Percentiles rank a stretch among this genome's conserved stretches.
phyloP scores from a whole-genome alignment of 2,329 filamentous ascomycete genomes.

The Xylariaceae sp. region DNA sequence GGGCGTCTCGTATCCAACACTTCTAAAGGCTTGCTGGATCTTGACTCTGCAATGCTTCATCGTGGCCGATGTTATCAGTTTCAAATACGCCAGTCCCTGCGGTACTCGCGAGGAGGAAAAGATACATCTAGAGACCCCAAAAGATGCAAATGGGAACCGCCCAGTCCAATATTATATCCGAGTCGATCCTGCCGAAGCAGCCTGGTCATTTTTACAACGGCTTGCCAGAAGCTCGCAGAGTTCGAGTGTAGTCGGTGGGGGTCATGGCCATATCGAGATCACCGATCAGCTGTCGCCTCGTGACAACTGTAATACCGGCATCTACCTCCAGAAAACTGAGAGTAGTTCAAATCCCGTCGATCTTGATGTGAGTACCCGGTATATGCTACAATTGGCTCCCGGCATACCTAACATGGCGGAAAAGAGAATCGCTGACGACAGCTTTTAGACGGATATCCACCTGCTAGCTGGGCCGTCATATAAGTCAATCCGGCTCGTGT shows the following conservation, averaged over 20 bases:
- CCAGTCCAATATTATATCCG: conserved; percentile 15
- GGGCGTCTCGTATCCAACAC: conserved; percentile 5
- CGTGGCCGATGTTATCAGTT: conserved; percentile 18
- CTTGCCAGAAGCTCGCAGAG: conserved; percentile 4
- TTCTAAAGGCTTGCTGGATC: conserved; percentile 17
- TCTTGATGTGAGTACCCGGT: conserved; percentile 5
- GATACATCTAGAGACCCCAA: background rate
- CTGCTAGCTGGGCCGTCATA: conserved; percentile 9
- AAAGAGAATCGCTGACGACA: background rate
- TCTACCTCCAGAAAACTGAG: conserved; percentile 8
- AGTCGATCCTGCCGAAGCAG: conserved; percentile 11
- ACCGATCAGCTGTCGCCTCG: conserved; percentile 12
- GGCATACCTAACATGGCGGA: background rate
- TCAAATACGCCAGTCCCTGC: conserved; percentile 13
- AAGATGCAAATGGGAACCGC: background rate
- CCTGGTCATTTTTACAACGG: conserved; percentile 15
- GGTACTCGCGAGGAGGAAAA: background rate
- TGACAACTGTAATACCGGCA: conserved; percentile 17
- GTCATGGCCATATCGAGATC: conserved; percentile 11
- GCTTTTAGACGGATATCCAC: conserved; percentile 7
- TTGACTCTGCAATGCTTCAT: conserved; percentile 19
- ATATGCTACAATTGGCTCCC: background rate
- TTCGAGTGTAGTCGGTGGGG: conserved; percentile 6
- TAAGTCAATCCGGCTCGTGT: conserved; percentile 10
- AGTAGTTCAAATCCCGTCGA: background rate